Percentiles rank a stretch among this genome's conserved stretches.
These are phyloP conservation scores for Pyrus pyrifolia DNA, from an alignment of 306 rosid species.

Conservation along the genomic window DNA sequence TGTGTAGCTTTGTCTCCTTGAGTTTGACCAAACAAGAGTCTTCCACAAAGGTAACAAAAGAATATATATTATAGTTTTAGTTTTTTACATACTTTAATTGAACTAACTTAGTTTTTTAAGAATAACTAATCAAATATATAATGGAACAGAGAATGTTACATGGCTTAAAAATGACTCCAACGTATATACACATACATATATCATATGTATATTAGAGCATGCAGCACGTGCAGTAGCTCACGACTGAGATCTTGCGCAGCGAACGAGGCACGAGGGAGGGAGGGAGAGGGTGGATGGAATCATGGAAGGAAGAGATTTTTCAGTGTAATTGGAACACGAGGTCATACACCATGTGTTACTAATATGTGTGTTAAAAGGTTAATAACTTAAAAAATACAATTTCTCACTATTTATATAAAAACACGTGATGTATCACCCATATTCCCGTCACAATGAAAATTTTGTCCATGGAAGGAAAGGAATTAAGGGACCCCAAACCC, in stretches of 20 bases:
- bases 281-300: not conserved
- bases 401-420: no score
- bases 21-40: conserved; percentile 28
- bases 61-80: not conserved
- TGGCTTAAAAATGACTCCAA: conserved; percentile 46
- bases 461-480: not conserved
- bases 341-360: no score
- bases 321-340: no score
- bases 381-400: not conserved
- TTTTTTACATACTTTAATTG: no score
- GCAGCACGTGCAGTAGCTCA: conserved; percentile 46
- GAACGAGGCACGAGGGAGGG: conserved; percentile 5
- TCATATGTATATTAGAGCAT: conserved; percentile 8
- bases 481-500: not conserved
- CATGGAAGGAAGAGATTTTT: not conserved
- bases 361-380: no score
- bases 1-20: conserved; percentile 14
- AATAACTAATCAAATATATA: not conserved
- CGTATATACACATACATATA: not conserved
- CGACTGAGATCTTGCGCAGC: conserved; percentile 43
- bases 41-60: not conserved
- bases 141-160: conserved; percentile 20
- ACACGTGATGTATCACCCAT: no score
- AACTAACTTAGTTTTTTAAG: not conserved
- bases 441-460: no score